A percentile compares a stretch with the other conserved stretches of the same genome.
These are phyloP conservation scores for Leccinum obscurum DNA, from an alignment of 768 basidiomycete genomes.

Conservation along the genomic window DNA sequence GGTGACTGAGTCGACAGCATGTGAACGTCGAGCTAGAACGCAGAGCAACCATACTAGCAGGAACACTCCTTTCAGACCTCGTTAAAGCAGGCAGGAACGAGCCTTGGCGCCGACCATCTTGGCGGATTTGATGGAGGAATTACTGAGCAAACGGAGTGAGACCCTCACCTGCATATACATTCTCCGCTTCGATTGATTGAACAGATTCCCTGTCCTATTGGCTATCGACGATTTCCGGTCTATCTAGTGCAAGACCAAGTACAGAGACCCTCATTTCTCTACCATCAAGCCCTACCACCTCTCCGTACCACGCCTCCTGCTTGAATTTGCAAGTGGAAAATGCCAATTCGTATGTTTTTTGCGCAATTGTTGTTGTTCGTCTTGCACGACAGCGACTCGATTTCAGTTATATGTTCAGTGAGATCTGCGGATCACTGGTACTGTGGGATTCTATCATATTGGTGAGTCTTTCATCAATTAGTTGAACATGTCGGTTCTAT, in stretches of 20 bases:
- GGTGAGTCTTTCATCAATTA: no score
- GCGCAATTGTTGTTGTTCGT: no score
- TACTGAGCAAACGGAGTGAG: conserved; percentile 68
- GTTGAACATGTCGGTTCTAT: no score
- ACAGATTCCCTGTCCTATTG: conserved; percentile 74
- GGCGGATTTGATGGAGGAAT: conserved; percentile 55
- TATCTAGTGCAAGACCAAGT: conserved; percentile 63
- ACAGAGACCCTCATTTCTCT: conserved; percentile 76
- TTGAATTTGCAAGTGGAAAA: conserved; percentile 75
- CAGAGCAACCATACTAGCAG: conserved; percentile 43
- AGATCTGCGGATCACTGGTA: no score
- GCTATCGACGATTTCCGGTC: conserved; percentile 90
- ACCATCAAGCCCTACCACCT: conserved; percentile 75
- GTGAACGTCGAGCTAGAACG: conserved; percentile 49
- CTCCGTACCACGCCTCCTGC: conserved; percentile 70
- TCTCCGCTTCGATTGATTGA: background rate
- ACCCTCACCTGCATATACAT: background rate
- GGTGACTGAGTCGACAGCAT: conserved; percentile 41
- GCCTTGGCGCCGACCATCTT: conserved; percentile 55
- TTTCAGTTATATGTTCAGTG: no score
- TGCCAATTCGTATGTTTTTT: conserved; percentile 57
- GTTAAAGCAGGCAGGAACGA: conserved; percentile 56
- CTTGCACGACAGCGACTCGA: no score
- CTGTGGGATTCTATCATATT: no score
- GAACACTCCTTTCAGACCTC: conserved; percentile 53